Evolutionary conservation across 495 filamentous ascomycete genomes (phyloP), one percentile per base, ranked within the genome.

Genomic region (Penicillium coprophilum): DNA sequence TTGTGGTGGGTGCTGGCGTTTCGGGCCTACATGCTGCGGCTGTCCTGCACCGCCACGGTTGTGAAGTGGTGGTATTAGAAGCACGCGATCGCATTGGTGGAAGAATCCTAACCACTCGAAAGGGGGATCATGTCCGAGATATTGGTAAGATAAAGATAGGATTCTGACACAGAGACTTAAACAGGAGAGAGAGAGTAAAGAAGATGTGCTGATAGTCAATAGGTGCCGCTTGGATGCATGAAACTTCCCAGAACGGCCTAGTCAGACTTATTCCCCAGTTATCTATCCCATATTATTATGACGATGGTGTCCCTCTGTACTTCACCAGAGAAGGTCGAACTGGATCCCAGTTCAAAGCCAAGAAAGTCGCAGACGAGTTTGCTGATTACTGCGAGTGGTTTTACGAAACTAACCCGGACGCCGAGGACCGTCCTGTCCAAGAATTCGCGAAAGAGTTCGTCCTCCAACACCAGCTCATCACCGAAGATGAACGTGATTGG

Each of bases 171-270:
- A 21, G n/a, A 20, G 13, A 12, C 9, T 13, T n/a, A 17, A 46
- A 5, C 7, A 31, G 19, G 20, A 24, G 17, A n/a, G 15, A 27
- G 24, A 27, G 24, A n/a, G 53, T 10, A 55, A 27, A 44, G 11
- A 5, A 9, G 2, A 6, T 19, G 21, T 15, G 38, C 17, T 30
- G 17, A 31, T 31, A 8, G 10, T 27, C 13, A 20, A 30, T 13
- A 66, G 63, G 63, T 32, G 63, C 63, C 8, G 63, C 63, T 30
- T 66, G 63, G 63, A 66, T 66, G 63, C 63, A 66, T 47, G 63
- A 66, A 53, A 66, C 63, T 20, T 66, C 63, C 46, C 63, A 66
- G 57, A 66, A 66, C 31, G 39, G 30, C n/a, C 40, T 66, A 36
- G 63, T 66, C 46, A 66, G 63, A 24, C 60, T 66, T 13, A 66